Percentiles rank a stretch among this genome's conserved stretches.
These are phyloP conservation scores for Fusarium albidum DNA, from an alignment of 2,329 filamentous ascomycete species.

Conservation along the genomic window DNA sequence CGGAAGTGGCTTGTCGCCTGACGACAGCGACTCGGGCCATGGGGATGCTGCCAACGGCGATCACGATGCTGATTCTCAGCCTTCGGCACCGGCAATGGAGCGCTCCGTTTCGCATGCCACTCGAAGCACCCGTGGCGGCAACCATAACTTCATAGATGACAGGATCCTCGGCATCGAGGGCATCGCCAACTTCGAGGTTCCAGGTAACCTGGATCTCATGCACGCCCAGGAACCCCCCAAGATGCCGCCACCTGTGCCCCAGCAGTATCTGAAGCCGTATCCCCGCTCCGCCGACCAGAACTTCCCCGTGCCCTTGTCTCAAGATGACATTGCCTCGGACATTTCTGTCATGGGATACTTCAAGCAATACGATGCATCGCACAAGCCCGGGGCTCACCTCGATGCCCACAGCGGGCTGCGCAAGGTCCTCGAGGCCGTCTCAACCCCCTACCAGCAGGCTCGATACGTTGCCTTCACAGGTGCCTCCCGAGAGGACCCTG, in stretches of 20 bases:
- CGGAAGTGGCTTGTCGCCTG: constrained; percentile 58
- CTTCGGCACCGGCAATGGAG: constrained; percentile 66
- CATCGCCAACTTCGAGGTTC: constrained; percentile 66
- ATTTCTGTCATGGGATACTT: constrained; percentile 66
- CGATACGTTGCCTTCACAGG: constrained; percentile 58
- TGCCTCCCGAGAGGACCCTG: constrained; percentile 56
- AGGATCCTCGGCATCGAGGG: constrained; percentile 68
- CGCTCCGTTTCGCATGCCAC: constrained; percentile 71
- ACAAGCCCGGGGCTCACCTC: constrained; percentile 65
- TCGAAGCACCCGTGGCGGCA: constrained; percentile 64
- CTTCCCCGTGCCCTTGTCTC: constrained; percentile 59
- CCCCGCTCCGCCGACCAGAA: constrained; percentile 63
- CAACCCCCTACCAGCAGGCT: constrained; percentile 56
- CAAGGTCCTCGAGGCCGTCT: constrained; percentile 63
- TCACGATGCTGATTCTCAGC: constrained; percentile 55
- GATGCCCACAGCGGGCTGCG: constrained; percentile 62
- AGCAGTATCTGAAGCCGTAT: constrained; percentile 67
- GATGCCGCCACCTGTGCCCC: constrained; percentile 64
- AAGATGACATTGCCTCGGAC: constrained; percentile 63
- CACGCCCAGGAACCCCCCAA: constrained; percentile 63
- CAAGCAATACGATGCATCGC: constrained; percentile 61
- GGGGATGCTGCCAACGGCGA: constrained; percentile 61
- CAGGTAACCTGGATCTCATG: constrained; percentile 65
- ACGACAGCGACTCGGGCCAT: constrained; percentile 62
- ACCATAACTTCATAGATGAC: constrained; percentile 65